Conservation (phyloP, 2,329 filamentous ascomycete species). For the Metarhizium anisopliae region DNA sequence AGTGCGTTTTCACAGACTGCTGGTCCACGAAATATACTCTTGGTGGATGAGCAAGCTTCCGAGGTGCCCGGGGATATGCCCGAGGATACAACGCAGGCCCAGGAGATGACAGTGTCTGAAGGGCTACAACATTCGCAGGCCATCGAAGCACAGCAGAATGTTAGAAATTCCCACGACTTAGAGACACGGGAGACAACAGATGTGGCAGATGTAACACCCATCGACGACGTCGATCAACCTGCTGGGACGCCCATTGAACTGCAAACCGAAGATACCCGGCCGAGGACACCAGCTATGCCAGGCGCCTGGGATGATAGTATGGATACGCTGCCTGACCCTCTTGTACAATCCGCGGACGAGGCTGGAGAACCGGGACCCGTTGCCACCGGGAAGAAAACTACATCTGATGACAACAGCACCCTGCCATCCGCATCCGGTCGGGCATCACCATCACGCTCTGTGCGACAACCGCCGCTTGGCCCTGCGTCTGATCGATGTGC, state of each 20-base stretch:
- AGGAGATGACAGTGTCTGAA: background rate
- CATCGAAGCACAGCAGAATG: background rate
- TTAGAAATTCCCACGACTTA: background rate
- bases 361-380: background rate
- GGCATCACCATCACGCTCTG: conserved; percentile 9
- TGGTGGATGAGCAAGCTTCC: background rate
- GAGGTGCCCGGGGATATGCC: background rate
- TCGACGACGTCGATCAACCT: background rate
- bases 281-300: conserved; percentile 31
- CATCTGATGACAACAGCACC: conserved; percentile 14
- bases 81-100: background rate
- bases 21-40: conserved; percentile 5
- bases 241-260: background rate
- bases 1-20: conserved; percentile 52
- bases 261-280: background rate
- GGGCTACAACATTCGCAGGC: background rate
- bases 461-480: background rate
- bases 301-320: conserved; percentile 37
- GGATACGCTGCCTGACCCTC: background rate
- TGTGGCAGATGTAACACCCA: background rate
- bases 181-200: background rate
- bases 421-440: conserved; percentile 19
- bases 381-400: background rate
- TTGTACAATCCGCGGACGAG: background rate
- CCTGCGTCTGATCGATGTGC: conserved; percentile 1